phyloP scores from a whole-genome alignment of 2,329 filamentous ascomycete species.

The Fusarium sp. region DNA sequence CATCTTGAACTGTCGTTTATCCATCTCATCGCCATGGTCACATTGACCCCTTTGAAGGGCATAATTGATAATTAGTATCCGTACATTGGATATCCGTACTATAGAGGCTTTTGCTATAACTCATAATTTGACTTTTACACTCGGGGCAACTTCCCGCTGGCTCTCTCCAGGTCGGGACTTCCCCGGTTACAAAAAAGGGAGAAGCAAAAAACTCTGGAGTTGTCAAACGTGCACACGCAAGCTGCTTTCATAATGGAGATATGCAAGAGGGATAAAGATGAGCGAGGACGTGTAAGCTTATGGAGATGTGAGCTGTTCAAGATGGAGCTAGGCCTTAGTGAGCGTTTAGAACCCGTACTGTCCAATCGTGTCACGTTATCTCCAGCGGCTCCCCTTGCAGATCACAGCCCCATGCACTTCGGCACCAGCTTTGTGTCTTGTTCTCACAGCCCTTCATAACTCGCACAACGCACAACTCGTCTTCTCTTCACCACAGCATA shows the following conservation, averaged over 20 bases:
- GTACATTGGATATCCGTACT: no score
- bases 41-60: constrained; percentile 15
- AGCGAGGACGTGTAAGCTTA: constrained; percentile 17
- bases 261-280: constrained; percentile 14
- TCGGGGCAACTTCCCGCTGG: constrained; percentile 7
- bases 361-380: constrained; percentile 30
- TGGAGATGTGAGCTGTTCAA: background rate
- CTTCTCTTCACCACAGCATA: constrained; percentile 11
- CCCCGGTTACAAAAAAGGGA: constrained; percentile 16
- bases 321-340: background rate
- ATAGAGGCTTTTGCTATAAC: background rate
- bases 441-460: constrained; percentile 25
- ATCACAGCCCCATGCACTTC: background rate
- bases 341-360: background rate
- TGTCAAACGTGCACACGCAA: constrained; percentile 38
- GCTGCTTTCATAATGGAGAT: constrained; percentile 26
- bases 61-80: background rate
- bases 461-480: constrained; percentile 36
- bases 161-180: constrained; percentile 25
- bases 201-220: constrained; percentile 25
- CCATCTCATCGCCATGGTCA: constrained; percentile 27
- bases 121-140: constrained; percentile 16
- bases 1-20: constrained; percentile 6
- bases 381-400: constrained; percentile 20
- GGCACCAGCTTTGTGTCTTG: background rate